phyloP scores from a whole-genome alignment of 169 alveolate genomes.

The Theileria orientalis region DNA sequence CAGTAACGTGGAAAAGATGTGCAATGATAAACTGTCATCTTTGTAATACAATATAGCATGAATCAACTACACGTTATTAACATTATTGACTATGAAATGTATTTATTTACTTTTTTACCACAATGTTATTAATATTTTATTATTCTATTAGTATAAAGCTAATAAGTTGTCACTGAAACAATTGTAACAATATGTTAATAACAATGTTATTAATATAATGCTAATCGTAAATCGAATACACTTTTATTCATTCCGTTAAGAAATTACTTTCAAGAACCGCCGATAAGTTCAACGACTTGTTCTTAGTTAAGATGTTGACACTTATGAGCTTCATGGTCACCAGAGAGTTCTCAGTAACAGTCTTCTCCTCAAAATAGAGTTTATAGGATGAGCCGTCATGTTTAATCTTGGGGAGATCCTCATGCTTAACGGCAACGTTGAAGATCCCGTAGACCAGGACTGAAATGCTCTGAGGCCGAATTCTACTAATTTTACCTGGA shows the following conservation, averaged over 20 bases:
- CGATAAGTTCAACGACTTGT: constrained; percentile 52
- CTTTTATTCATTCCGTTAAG: not conserved
- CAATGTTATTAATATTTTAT: not conserved
- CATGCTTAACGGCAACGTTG: constrained; percentile 41
- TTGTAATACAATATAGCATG: not conserved
- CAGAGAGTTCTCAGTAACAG: not conserved
- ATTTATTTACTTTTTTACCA: too few relatives aligned
- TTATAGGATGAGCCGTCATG: constrained; percentile 8
- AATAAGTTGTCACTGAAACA: too few relatives aligned
- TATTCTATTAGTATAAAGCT: too few relatives aligned
- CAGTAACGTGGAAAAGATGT: constrained; percentile 11
- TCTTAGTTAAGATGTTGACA: constrained; percentile 39
- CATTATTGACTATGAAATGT: too few relatives aligned
- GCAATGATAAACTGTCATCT: constrained; percentile 15
- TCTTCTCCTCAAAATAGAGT: not conserved
- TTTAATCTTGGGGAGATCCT: constrained; percentile 14
- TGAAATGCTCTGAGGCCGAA: constrained; percentile 39
- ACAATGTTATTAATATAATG: not conserved
- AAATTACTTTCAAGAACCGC: constrained; percentile 8
- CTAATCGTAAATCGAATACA: not conserved
- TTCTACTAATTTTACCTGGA: constrained; percentile 42
- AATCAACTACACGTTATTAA: too few relatives aligned
- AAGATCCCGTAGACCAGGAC: constrained; percentile 56
- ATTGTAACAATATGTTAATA: not conserved
- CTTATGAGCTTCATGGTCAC: constrained; percentile 28